These are phyloP conservation scores for Ceratobasidium sp. DNA, from an alignment of 1,284 basidiomycete species.

Conservation along the genomic window DNA sequence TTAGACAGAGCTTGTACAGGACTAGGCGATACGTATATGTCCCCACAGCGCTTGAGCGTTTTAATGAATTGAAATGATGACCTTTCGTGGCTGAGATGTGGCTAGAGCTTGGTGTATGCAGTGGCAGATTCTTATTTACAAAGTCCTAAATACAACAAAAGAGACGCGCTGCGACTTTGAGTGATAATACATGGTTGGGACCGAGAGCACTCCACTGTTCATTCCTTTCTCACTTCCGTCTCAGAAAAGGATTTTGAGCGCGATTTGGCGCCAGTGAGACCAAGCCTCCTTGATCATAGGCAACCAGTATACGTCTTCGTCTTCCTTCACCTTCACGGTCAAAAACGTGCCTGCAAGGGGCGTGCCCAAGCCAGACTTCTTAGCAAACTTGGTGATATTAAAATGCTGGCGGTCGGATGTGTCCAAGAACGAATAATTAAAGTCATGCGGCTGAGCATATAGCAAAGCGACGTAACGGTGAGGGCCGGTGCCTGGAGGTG, in stretches of 20 bases:
- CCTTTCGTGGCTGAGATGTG: neutral
- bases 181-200: neutral
- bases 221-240: neutral
- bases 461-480: constrained; percentile 39
- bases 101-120: neutral
- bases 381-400: constrained; percentile 35
- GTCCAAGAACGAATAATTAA: constrained; percentile 37
- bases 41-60: neutral
- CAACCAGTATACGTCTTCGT: constrained; percentile 22
- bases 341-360: constrained; percentile 43
- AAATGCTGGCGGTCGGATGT: constrained; percentile 15
- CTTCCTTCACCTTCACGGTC: constrained; percentile 37
- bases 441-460: constrained; percentile 36
- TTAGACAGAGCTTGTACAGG: constrained; percentile 57
- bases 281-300: constrained; percentile 11
- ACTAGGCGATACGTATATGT: constrained; percentile 17
- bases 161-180: neutral
- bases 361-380: constrained; percentile 34
- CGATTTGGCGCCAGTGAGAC: constrained; percentile 33
- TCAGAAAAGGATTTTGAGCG: constrained; percentile 22
- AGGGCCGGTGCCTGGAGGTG: constrained; percentile 26
- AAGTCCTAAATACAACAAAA: neutral
- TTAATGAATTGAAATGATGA: constrained; percentile 28
- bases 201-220: neutral
- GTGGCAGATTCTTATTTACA: neutral